These are phyloP conservation scores for Pseudocercospora crystallina DNA, from an alignment of 2,329 filamentous ascomycete genomes.

Conservation along the genomic window DNA sequence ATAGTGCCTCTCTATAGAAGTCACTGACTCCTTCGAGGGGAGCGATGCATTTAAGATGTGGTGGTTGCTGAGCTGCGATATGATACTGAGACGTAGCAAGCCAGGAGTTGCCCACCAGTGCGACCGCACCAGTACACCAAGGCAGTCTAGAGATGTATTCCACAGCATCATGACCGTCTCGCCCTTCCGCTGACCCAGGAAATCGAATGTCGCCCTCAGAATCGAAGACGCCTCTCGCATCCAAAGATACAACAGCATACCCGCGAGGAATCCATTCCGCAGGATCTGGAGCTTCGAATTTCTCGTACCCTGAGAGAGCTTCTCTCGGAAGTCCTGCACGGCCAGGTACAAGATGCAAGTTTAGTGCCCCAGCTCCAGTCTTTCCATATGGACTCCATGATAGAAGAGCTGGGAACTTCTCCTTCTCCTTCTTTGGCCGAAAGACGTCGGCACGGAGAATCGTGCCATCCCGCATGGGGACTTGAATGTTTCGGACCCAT, in stretches of 20 bases:
- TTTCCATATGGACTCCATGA: slow-evolving; percentile 1
- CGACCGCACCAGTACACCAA: slow-evolving; percentile 48
- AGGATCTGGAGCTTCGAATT: slow-evolving; percentile 39
- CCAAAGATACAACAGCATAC: slow-evolving; percentile 36
- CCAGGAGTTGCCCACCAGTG: slow-evolving; percentile 45
- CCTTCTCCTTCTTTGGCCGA: neutral
- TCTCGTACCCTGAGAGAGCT: neutral
- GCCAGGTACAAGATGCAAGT: neutral
- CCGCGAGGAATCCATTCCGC: slow-evolving; percentile 32
- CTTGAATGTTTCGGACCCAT: neutral
- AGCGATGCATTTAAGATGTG: slow-evolving; percentile 42
- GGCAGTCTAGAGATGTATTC: slow-evolving; percentile 11
- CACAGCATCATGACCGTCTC: slow-evolving; percentile 2
- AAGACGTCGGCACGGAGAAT: neutral
- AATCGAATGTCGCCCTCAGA: slow-evolving; percentile 36
- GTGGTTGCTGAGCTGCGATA: slow-evolving; percentile 42
- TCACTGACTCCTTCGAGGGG: slow-evolving; percentile 48
- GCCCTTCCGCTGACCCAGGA: neutral
- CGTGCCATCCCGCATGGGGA: neutral
- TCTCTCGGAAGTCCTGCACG: neutral
- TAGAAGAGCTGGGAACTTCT: neutral
- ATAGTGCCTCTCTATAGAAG: slow-evolving; percentile 36
- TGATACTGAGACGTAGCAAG: slow-evolving; percentile 42
- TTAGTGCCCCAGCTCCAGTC: neutral
- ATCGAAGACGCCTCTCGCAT: slow-evolving; percentile 32